Evolutionary conservation across 2,329 filamentous ascomycete genomes (phyloP).

Genomic region (Colletotrichum sp.): DNA sequence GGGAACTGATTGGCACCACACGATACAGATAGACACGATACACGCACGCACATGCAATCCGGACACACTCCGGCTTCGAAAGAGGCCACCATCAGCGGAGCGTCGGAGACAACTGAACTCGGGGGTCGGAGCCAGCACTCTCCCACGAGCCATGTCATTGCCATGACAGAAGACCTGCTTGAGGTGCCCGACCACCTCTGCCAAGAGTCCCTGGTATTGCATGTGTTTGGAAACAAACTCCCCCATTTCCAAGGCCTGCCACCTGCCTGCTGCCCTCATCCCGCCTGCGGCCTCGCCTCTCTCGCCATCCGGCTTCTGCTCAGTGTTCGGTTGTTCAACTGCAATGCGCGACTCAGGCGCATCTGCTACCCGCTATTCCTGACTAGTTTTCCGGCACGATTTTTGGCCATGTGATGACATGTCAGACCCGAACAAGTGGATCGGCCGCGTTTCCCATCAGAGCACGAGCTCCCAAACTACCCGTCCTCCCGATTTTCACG

Average conservation of each 20-base stretch:
- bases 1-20: not conserved
- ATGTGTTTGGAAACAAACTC: not conserved
- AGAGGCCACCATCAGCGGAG: not conserved
- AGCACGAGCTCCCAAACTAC: not conserved
- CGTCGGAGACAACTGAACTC: not conserved
- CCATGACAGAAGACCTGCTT: not conserved
- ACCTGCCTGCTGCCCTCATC: not conserved
- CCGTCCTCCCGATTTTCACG: not conserved
- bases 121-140: not conserved
- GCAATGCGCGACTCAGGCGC: slow-evolving; percentile 7
- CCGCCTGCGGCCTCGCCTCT: not conserved
- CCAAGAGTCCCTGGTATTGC: not conserved
- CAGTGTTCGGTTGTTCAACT: not conserved
- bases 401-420: slow-evolving; percentile 16
- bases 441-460: slow-evolving; percentile 4
- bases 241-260: not conserved
- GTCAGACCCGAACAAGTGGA: slow-evolving; percentile 19
- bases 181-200: not conserved
- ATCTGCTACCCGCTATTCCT: slow-evolving; percentile 6
- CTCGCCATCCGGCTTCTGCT: not conserved
- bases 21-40: not conserved
- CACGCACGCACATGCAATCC: not conserved
- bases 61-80: not conserved
- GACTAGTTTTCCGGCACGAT: slow-evolving; percentile 13
- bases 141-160: not conserved